Conservation (phyloP, 208 protist species). For the Leishmania tropica region DNA sequence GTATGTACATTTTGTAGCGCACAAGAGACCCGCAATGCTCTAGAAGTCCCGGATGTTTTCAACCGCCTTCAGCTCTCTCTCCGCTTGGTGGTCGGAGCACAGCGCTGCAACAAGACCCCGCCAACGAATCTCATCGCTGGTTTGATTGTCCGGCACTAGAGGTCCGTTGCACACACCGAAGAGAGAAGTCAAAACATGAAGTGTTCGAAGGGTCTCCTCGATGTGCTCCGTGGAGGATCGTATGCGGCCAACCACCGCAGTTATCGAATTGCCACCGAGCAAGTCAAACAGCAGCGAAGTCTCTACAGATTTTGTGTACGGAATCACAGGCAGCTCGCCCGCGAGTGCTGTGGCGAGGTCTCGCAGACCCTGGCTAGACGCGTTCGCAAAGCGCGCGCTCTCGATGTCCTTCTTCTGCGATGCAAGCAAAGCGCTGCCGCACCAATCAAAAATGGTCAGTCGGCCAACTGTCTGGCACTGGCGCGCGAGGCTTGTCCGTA, state of each 20-base stretch:
- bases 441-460: constrained; percentile 55
- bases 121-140: constrained; percentile 45
- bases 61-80: constrained; percentile 25
- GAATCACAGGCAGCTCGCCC: constrained; percentile 18
- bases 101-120: constrained; percentile 37
- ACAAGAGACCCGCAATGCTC: neutral
- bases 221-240: constrained; percentile 20
- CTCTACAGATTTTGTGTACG: constrained; percentile 37
- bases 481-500: constrained; percentile 33
- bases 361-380: constrained; percentile 29
- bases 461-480: constrained; percentile 40
- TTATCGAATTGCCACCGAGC: constrained; percentile 56
- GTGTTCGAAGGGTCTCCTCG: constrained; percentile 26
- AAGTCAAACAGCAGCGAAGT: constrained; percentile 49
- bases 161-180: constrained; percentile 43
- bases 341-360: constrained; percentile 28
- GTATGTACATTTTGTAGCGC: neutral
- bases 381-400: constrained; percentile 50
- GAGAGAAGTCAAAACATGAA: constrained; percentile 32
- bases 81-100: constrained; percentile 39
- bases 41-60: constrained; percentile 29
- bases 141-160: constrained; percentile 39
- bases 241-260: constrained; percentile 39
- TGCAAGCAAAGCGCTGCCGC: constrained; percentile 31
- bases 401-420: constrained; percentile 47